These are phyloP conservation scores for Daphne laureola DNA, from an alignment of 441 rosid genomes.

Conservation along the genomic window DNA sequence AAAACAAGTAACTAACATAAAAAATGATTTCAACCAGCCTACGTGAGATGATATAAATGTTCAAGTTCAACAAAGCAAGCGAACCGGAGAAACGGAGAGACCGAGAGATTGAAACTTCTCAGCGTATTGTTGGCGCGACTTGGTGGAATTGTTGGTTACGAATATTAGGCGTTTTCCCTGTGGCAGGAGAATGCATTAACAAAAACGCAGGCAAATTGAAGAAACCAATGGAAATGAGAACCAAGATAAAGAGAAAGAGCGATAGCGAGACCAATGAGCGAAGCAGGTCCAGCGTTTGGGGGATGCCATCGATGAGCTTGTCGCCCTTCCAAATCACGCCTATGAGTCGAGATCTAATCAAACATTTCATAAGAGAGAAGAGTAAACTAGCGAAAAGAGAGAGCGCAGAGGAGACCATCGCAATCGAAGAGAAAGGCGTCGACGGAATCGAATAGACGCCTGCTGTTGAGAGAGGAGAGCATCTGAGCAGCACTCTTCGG, in stretches of 20 bases:
- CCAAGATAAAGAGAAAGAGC: background rate
- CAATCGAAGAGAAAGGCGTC: slow-evolving; percentile 92
- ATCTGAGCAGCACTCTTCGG: slow-evolving; percentile 23
- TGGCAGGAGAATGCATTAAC: background rate
- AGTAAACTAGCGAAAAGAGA: background rate
- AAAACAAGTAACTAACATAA: too few relatives aligned
- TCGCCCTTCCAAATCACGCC: slow-evolving; percentile 95
- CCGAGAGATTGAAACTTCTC: slow-evolving; percentile 67
- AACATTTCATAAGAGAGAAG: background rate
- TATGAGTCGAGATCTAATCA: slow-evolving; percentile 14
- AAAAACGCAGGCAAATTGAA: background rate
- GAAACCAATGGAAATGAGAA: background rate
- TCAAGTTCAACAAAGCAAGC: slow-evolving; percentile 2
- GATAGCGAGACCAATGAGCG: slow-evolving; percentile 48
- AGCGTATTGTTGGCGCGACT: slow-evolving; percentile 70
- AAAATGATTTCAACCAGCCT: too few relatives aligned
- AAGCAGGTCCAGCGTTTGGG: slow-evolving; percentile 51
- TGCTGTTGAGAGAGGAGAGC: slow-evolving; percentile 35
- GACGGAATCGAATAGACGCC: slow-evolving; percentile 58
- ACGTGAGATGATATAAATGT: too few relatives aligned
- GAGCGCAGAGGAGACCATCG: slow-evolving; percentile 47
- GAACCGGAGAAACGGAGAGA: slow-evolving; percentile 60
- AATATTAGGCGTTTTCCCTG: slow-evolving; percentile 80
- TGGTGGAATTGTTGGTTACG: slow-evolving; percentile 77
- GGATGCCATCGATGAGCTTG: slow-evolving; percentile 68